Evolutionary conservation across 2,329 filamentous ascomycete species (phyloP).

Genomic region (Rhytidhysteron rufulum): DNA sequence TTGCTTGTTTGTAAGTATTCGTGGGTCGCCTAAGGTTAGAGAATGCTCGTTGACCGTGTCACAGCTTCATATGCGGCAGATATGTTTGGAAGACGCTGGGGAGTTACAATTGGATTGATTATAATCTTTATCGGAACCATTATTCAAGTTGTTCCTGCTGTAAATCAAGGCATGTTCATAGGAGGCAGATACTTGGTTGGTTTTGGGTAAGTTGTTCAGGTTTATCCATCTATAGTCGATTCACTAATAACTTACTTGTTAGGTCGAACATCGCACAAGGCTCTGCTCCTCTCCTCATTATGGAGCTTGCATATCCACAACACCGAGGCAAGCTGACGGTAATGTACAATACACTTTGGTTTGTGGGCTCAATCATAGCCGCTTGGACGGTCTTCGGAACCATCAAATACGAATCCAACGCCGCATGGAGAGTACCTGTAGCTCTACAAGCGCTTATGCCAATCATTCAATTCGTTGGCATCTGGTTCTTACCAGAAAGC

Average conservation of each 20-base stretch:
- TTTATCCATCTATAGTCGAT: too few relatives aligned
- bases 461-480: conserved; percentile 46
- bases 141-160: background rate
- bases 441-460: conserved; percentile 47
- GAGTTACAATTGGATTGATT: conserved; percentile 6
- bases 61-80: conserved; percentile 23
- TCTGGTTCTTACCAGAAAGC: conserved; percentile 61
- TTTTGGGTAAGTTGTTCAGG: too few relatives aligned
- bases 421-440: conserved; percentile 50
- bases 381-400: conserved; percentile 46
- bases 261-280: conserved; percentile 29
- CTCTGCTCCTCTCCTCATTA: conserved; percentile 33
- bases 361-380: conserved; percentile 40
- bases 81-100: conserved; percentile 20
- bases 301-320: conserved; percentile 38
- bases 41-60: too few relatives aligned
- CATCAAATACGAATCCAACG: conserved; percentile 36
- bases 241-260: too few relatives aligned
- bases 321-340: conserved; percentile 33
- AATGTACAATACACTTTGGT: conserved; percentile 33
- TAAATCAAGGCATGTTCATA: conserved; percentile 29
- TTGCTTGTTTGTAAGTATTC: conserved; percentile 19
- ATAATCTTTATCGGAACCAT: conserved; percentile 6
- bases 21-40: too few relatives aligned
- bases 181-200: conserved; percentile 36